These are phyloP conservation scores for Grifola frondosa DNA, from an alignment of 1,284 basidiomycete species.

Conservation along the genomic window DNA sequence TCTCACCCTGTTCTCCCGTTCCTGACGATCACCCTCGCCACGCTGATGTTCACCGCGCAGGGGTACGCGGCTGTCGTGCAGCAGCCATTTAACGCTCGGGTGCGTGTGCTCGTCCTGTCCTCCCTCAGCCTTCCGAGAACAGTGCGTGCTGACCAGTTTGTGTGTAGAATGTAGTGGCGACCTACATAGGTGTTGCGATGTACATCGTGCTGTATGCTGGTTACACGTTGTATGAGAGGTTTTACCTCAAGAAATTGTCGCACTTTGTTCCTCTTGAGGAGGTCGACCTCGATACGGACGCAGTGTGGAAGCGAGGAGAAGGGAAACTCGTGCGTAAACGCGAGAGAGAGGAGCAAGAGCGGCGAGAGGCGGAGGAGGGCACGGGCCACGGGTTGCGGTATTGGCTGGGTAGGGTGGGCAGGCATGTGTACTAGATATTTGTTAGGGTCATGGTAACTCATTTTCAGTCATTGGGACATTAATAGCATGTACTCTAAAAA, in stretches of 20 bases:
- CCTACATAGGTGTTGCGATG: slow-evolving; percentile 39
- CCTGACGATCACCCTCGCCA: slow-evolving; percentile 42
- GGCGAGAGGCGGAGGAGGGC: slow-evolving; percentile 19
- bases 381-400: slow-evolving; percentile 11
- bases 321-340: slow-evolving; percentile 34
- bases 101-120: slow-evolving; percentile 16
- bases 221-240: slow-evolving; percentile 34
- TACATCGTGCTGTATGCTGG: slow-evolving; percentile 38
- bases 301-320: slow-evolving; percentile 46
- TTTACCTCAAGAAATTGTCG: slow-evolving; percentile 18
- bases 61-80: slow-evolving; percentile 44
- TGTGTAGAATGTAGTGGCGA: slow-evolving; percentile 41
- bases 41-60: slow-evolving; percentile 50
- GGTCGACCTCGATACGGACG: slow-evolving; percentile 49
- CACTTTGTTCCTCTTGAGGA: slow-evolving; percentile 36
- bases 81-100: slow-evolving; percentile 35
- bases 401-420: slow-evolving; percentile 9
- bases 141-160: not conserved
- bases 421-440: slow-evolving; percentile 4
- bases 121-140: not conserved
- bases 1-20: slow-evolving; percentile 47
- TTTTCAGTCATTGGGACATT: too few species aligned
- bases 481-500: too few species aligned
- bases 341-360: slow-evolving; percentile 25
- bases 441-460: too few species aligned